Evolutionary conservation across 179 eudicot species (phyloP), one percentile per base, ranked within the genome.

Genomic region (Heliamphora pulchella): DNA sequence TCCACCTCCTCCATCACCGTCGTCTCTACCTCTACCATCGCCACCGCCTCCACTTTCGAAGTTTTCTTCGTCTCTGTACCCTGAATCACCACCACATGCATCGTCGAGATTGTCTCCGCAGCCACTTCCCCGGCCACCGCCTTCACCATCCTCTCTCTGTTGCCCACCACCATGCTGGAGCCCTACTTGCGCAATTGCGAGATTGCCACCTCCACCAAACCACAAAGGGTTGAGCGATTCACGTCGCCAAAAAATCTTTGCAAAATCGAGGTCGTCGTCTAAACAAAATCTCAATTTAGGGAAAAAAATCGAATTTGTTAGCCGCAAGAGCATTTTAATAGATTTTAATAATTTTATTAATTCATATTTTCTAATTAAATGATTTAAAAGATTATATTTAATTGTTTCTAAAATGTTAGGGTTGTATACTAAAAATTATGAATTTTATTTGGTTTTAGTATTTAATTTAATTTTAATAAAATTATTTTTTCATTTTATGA

Each of bases 251-350:
- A 31, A 31, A 31, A 31, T 31, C 0, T 31, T 31, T 31, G 31
- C 31, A 31, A 74, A 31, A 5, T 0, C 65, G 0, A 74, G 43
- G 9, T 54, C 66, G 2, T 31, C 64, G 31, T 5, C 65, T 15
- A 61, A 44, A 41, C 71, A 79, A 39, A 80, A 79, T 46, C 84
- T 87, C 54, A 90, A 89, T 81, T 22, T 41, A 75, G 93, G 93
- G 82, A 87, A 90, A 87, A 89, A 84, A 61, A 58, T 90, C 17
- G 96, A 93, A 59, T 68, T 89, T 31, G 31, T 31, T 31, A 31
- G 31, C 31, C 31, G n/a, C 31, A 31, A 31, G 31, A 31, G 31
- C 31, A 31, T 31, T 31, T 31, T 31, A 31, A 0, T 31, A 31
- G 31, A 31, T 31, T 31, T 31, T 31, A 31, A 31, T 31, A 31